These are phyloP conservation scores for Populus euphratica DNA, from an alignment of 345 rosid genomes.

Conservation along the genomic window DNA sequence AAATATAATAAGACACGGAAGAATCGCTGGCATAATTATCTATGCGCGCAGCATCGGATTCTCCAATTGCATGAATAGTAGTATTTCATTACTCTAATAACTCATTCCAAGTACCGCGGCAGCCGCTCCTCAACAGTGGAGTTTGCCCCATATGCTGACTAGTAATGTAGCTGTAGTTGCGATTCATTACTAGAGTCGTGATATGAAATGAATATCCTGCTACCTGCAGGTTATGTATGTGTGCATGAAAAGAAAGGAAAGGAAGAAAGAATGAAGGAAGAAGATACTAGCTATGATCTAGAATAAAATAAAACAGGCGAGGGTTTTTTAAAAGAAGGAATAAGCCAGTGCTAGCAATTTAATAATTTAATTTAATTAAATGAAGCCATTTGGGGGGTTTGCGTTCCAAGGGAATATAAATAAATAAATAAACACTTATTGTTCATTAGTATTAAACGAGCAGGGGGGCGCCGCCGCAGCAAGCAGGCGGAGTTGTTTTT, in stretches of 20 bases:
- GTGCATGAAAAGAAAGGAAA: background rate
- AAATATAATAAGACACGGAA: too few species aligned
- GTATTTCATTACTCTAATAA: background rate
- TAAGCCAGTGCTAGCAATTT: background rate
- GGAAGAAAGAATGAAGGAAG: too few species aligned
- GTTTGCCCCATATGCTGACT: background rate
- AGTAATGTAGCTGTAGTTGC: background rate
- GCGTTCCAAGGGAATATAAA: background rate
- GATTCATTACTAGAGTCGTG: conserved; percentile 6
- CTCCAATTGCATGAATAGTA: too few species aligned
- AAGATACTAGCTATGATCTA: background rate
- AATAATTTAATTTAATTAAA: background rate
- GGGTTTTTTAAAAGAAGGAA: background rate
- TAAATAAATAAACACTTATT: background rate
- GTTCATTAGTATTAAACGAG: background rate
- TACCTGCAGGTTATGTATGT: background rate
- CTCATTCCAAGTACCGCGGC: background rate
- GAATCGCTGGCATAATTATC: background rate
- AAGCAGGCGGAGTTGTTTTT: background rate
- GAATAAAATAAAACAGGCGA: background rate
- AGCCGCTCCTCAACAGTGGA: background rate
- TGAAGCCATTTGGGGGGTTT: background rate
- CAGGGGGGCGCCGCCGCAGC: conserved; percentile 19
- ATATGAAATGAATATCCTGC: background rate
- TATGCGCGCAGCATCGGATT: background rate